Evolutionary conservation across 768 basidiomycete genomes (phyloP).

Genomic region (Tricholoma terreum): DNA sequence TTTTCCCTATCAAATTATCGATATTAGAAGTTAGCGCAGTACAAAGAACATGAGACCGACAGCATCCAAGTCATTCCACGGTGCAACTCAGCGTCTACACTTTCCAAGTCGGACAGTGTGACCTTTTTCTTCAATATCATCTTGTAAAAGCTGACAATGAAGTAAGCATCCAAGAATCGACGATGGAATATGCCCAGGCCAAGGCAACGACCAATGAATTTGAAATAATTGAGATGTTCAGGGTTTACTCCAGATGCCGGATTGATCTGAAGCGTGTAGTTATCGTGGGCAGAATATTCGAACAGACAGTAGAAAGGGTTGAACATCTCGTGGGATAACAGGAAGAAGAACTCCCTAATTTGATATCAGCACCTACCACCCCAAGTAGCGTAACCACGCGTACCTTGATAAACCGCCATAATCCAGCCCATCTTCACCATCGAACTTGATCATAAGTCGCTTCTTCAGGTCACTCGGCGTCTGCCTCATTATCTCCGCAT

Average conservation of each 20-base stretch:
- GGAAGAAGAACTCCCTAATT: slow-evolving; percentile 97
- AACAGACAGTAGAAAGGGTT: slow-evolving; percentile 99
- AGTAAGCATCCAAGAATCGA: slow-evolving; percentile 98
- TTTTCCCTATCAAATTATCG: slow-evolving; percentile 66
- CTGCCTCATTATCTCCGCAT: slow-evolving; percentile 99
- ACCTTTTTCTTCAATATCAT: slow-evolving; percentile 99
- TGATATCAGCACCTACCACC: background rate
- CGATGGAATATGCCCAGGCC: slow-evolving; percentile 98
- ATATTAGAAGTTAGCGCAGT: background rate
- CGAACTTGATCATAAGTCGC: slow-evolving; percentile 99
- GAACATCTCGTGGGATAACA: slow-evolving; percentile 99
- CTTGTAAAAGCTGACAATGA: slow-evolving; percentile 99
- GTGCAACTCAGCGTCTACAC: slow-evolving; percentile 92
- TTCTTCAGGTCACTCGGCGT: slow-evolving; percentile 98
- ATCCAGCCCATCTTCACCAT: slow-evolving; percentile 97
- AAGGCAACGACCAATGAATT: slow-evolving; percentile 95
- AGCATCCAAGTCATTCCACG: slow-evolving; percentile 99
- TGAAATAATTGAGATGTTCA: slow-evolving; percentile 99
- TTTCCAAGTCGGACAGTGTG: slow-evolving; percentile 88
- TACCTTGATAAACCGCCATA: slow-evolving; percentile 97
- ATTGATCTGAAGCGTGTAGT: slow-evolving; percentile 99
- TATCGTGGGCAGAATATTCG: slow-evolving; percentile 99
- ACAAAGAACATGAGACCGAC: slow-evolving; percentile 44
- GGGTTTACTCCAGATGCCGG: slow-evolving; percentile 98
- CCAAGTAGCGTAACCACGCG: slow-evolving; percentile 18